Conservation (phyloP, 164 flowering plant genomes). For the Nymphaea thermarum region DNA sequence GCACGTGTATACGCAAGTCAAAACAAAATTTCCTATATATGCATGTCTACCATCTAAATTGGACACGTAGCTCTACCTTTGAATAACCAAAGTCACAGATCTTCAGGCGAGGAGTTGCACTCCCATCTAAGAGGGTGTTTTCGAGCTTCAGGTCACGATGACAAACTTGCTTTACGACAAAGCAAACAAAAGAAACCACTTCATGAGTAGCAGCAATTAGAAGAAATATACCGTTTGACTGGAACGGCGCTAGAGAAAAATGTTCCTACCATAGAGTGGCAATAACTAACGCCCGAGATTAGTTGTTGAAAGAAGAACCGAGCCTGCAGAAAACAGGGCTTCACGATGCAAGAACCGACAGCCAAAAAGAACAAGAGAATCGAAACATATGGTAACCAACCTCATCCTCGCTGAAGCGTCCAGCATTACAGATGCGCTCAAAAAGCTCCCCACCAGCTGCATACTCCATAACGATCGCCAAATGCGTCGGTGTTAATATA, state of each 20-base stretch:
- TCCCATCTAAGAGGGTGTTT: constrained; percentile 87
- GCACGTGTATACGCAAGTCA: too few species aligned
- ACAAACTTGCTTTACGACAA: constrained; percentile 63
- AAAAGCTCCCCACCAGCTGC: constrained; percentile 95
- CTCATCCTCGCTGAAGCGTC: constrained; percentile 93
- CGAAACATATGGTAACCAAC: constrained; percentile 15
- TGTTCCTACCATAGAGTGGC: constrained; percentile 65
- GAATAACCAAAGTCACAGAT: constrained; percentile 95
- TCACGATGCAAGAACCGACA: background rate
- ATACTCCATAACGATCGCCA: constrained; percentile 94
- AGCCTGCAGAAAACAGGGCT: constrained; percentile 35
- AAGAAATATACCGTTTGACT: too few species aligned
- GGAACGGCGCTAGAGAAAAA: too few species aligned
- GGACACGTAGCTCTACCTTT: constrained; percentile 35
- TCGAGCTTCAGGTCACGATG: constrained; percentile 91
- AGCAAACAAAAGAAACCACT: too few species aligned
- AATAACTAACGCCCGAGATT: constrained; percentile 85
- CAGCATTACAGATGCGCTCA: constrained; percentile 92
- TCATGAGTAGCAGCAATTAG: too few species aligned
- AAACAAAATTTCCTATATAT: too few species aligned
- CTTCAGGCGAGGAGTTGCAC: constrained; percentile 82
- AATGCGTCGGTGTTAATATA: constrained; percentile 78
- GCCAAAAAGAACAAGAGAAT: too few species aligned
- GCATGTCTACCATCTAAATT: too few species aligned
- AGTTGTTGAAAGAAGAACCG: constrained; percentile 93